Percentiles rank a stretch among this genome's conserved stretches.
Evolutionary conservation across 345 rosid genomes (phyloP).

Genomic region (Rhizophora apiculata): DNA sequence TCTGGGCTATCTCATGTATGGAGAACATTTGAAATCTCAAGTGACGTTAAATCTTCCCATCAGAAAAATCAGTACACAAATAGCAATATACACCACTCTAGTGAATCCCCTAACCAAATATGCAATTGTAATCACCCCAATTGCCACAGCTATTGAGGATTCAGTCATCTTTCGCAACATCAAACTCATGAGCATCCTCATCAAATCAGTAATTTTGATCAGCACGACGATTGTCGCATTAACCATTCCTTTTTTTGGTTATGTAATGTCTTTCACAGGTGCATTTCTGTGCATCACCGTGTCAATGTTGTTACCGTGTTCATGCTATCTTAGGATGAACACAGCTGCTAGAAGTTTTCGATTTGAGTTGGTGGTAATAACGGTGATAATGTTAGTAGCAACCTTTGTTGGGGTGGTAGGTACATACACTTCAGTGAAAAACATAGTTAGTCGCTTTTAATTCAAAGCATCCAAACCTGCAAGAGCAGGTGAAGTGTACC

Average conservation of each 20-base stretch:
- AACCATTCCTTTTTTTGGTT: constrained; percentile 56
- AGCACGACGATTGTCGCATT: constrained; percentile 56
- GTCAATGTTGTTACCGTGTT: constrained; percentile 54
- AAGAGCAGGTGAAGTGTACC: no score
- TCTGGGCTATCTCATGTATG: constrained; percentile 65
- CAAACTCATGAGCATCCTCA: constrained; percentile 33
- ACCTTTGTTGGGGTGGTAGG: constrained; percentile 38
- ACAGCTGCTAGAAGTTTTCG: constrained; percentile 30
- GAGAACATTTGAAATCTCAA: constrained; percentile 54
- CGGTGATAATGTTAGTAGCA: constrained; percentile 39
- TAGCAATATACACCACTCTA: constrained; percentile 57
- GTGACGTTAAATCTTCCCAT: constrained; percentile 63
- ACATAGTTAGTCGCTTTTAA: constrained; percentile 44
- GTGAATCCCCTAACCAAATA: constrained; percentile 63
- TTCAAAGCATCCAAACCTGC: background rate
- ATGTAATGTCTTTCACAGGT: constrained; percentile 63
- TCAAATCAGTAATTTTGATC: constrained; percentile 44
- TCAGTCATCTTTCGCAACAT: constrained; percentile 26
- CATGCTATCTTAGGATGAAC: constrained; percentile 56
- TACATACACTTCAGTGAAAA: constrained; percentile 45
- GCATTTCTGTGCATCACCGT: constrained; percentile 49
- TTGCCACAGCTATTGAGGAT: constrained; percentile 52
- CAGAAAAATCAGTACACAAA: constrained; percentile 37
- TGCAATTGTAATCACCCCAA: constrained; percentile 47
- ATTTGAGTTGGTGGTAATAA: constrained; percentile 34